A percentile compares a stretch with the other conserved stretches of the same genome.
These are phyloP conservation scores for Trichoderma brevicompactum DNA, from an alignment of 2,329 filamentous ascomycete genomes.

Conservation along the genomic window DNA sequence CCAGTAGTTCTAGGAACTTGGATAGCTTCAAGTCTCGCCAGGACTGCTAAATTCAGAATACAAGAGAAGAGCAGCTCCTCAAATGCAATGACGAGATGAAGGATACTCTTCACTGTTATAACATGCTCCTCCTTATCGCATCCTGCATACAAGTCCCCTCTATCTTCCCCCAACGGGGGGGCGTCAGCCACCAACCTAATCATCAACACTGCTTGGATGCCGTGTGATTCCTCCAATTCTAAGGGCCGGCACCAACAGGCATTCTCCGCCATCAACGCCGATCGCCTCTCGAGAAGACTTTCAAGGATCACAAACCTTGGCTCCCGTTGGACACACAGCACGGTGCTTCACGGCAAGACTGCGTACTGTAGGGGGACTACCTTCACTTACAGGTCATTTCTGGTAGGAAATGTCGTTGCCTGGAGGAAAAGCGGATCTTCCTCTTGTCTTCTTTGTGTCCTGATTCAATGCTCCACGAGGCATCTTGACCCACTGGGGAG, in stretches of 20 bases:
- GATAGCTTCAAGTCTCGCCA: neutral
- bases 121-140: neutral
- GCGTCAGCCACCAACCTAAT: conserved; percentile 14
- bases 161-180: neutral
- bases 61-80: neutral
- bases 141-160: conserved; percentile 6
- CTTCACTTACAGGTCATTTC: neutral
- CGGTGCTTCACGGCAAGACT: conserved; percentile 1
- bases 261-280: conserved; percentile 21
- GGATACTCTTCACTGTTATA: conserved; percentile 12
- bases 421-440: conserved; percentile 24
- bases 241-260: conserved; percentile 15
- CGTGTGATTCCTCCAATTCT: neutral
- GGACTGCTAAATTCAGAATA: neutral
- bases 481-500: conserved; percentile 11
- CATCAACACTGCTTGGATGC: neutral
- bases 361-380: conserved; percentile 23
- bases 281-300: conserved; percentile 13
- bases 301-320: conserved; percentile 14
- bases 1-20: neutral
- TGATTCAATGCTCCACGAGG: conserved; percentile 20
- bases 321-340: conserved; percentile 4
- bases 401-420: conserved; percentile 15
- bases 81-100: neutral
- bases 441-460: conserved; percentile 1